Evolutionary conservation across 805 yeast species (phyloP).

Genomic region (Candida tallmaniae): DNA sequence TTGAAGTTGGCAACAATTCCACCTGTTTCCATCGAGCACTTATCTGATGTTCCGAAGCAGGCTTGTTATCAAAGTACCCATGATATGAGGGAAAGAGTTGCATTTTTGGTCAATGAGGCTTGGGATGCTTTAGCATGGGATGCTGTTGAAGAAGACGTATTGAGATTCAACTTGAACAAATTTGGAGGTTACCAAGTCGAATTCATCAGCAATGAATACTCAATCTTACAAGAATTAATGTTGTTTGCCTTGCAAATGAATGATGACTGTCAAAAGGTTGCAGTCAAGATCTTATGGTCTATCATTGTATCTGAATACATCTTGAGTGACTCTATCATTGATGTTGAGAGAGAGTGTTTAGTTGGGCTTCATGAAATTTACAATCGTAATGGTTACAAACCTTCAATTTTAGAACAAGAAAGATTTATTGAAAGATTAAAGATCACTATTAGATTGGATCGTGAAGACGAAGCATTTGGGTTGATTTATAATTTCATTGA

Average conservation of each 20-base stretch:
- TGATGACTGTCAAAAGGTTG: conserved; percentile 52
- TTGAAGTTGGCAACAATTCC: conserved; percentile 60
- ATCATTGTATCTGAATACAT: conserved; percentile 64
- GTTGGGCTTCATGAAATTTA: conserved; percentile 62
- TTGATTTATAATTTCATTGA: conserved; percentile 48
- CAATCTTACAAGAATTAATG: conserved; percentile 60
- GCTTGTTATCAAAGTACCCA: conserved; percentile 64
- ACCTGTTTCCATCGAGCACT: conserved; percentile 64
- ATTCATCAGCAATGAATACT: conserved; percentile 52
- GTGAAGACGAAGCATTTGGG: conserved; percentile 58
- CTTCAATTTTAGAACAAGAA: conserved; percentile 50
- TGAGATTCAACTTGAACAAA: conserved; percentile 54
- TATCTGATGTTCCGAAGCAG: conserved; percentile 67
- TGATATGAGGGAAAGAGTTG: conserved; percentile 56
- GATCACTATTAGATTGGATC: conserved; percentile 48
- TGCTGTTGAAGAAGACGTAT: conserved; percentile 49
- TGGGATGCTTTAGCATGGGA: conserved; percentile 77
- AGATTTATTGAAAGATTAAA: conserved; percentile 49
- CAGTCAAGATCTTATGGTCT: conserved; percentile 68
- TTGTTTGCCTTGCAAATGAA: conserved; percentile 67
- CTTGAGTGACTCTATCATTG: conserved; percentile 52
- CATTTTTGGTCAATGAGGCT: conserved; percentile 49
- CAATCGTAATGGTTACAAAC: conserved; percentile 53
- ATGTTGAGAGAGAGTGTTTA: conserved; percentile 59
- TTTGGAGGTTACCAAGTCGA: conserved; percentile 72